phyloP scores from a whole-genome alignment of 495 filamentous ascomycete genomes.

The Penicillium bovifimosum region DNA sequence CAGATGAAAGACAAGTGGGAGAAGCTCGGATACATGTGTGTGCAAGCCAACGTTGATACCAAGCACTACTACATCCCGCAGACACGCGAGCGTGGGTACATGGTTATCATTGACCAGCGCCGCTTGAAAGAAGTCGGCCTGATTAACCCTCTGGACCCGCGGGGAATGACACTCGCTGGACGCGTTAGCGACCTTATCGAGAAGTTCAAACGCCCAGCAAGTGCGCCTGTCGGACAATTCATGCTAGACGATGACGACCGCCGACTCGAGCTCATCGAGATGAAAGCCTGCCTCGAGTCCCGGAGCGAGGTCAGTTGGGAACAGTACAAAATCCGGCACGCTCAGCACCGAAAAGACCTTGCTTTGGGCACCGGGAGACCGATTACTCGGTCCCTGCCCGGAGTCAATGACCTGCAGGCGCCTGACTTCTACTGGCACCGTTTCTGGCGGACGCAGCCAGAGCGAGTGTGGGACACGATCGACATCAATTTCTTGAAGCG shows the following conservation, averaged over 20 bases:
- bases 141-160: slow-evolving; percentile 3
- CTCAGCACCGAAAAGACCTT: slow-evolving; percentile 39
- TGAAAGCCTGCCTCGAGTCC: slow-evolving; percentile 18
- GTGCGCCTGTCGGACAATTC: slow-evolving; percentile 58
- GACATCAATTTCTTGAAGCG: slow-evolving; percentile 57
- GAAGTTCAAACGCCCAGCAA: slow-evolving; percentile 52
- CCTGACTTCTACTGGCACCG: slow-evolving; percentile 52
- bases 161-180: slow-evolving; percentile 25
- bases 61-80: slow-evolving; percentile 79
- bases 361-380: slow-evolving; percentile 49
- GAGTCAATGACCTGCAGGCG: slow-evolving; percentile 37
- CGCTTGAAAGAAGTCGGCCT: slow-evolving; percentile 20
- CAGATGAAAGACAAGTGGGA: slow-evolving; percentile 47
- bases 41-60: slow-evolving; percentile 50
- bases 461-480: slow-evolving; percentile 61
- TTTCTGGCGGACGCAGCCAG: slow-evolving; percentile 43
- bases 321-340: slow-evolving; percentile 51
- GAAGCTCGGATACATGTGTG: slow-evolving; percentile 50
- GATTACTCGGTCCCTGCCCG: slow-evolving; percentile 52
- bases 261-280: slow-evolving; percentile 46
- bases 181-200: slow-evolving; percentile 23
- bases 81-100: slow-evolving; percentile 67
- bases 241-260: slow-evolving; percentile 54
- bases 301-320: slow-evolving; percentile 46
- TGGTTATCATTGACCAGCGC: slow-evolving; percentile 54